Evolutionary conservation across 768 basidiomycete genomes (phyloP), one percentile per base, ranked within the genome.

Genomic region (Kwoniella bestiolae): DNA sequence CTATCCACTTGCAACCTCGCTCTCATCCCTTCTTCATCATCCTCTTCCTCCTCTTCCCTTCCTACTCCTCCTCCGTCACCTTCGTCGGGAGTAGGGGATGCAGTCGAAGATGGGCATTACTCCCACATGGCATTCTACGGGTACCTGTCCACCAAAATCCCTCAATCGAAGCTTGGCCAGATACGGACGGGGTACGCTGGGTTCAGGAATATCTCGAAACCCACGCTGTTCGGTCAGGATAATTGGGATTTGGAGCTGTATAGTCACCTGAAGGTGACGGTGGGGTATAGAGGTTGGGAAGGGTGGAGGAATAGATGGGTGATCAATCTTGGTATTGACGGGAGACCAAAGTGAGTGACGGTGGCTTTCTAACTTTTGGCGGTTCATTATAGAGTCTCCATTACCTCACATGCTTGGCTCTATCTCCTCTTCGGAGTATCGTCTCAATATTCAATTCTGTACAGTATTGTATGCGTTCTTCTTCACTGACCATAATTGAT

Each of bases 241-340:
- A 86, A 85, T 3, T 92, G 95, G 75, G 94, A 97, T 82, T 87
- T 91, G 31, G 89, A 90, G 34, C 83, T 85, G 41, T 91, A 94
- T 77, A 84, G 86, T 18, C 97, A 90, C 81, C 84, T 98, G 28
- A 88, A 88, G 2, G 83, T 98, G 56, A 88, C 91, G 3, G 82
- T 96, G 11, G 88, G 91, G 16, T 86, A 89, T 65, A 86, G 86
- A 26, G 94, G 93, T 2, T 87, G 91, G 68, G 87, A 88, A 23
- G 84, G 86, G 44, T 90, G 90, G 45, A 86, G 88, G 67, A 87
- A 87, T 70, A 88, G 91, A n/a, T 97, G 93, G 84, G 94, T 90
- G 71, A 90, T 92, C 52, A 97, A 98, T 81, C 83, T 97, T 50
- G 94, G 96, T 79, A 95, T 93, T 2, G 90, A 92, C 56, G 90